Evolutionary conservation across 140 eudicot species (phyloP).

Genomic region (Anethum foeniculum): DNA sequence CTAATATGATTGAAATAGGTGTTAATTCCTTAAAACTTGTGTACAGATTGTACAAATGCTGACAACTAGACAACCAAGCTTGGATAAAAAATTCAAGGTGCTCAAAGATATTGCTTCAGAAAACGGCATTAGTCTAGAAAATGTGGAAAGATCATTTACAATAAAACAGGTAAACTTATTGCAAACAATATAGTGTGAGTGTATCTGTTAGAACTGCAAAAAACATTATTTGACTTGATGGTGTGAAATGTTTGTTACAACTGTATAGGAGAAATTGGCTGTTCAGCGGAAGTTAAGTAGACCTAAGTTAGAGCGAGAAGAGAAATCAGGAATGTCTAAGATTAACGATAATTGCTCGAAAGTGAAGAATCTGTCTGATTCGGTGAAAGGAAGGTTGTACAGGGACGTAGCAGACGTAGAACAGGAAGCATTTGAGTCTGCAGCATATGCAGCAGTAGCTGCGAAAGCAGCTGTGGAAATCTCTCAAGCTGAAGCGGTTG

Average conservation of each 20-base stretch:
- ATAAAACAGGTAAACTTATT: conserved; percentile 23
- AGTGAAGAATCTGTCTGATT: conserved; percentile 30
- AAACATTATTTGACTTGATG: not conserved
- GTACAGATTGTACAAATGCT: conserved; percentile 60
- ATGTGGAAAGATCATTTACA: conserved; percentile 23
- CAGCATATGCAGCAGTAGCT: conserved; percentile 85
- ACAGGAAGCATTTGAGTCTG: conserved; percentile 73
- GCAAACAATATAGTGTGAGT: not conserved
- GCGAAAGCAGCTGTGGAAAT: conserved; percentile 86
- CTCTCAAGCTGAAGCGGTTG: conserved; percentile 36
- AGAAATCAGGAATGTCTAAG: not conserved
- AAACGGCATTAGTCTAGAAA: conserved; percentile 39
- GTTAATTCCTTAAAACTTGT: conserved; percentile 13
- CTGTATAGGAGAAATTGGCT: conserved; percentile 31
- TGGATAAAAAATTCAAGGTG: conserved; percentile 43
- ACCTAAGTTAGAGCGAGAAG: not conserved
- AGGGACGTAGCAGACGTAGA: conserved; percentile 80
- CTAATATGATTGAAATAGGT: not conserved
- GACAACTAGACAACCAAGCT: conserved; percentile 40
- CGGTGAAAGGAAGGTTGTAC: conserved; percentile 38
- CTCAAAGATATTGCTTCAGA: conserved; percentile 51
- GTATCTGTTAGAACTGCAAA: too few species aligned
- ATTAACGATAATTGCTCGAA: conserved; percentile 12
- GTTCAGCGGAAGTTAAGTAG: not conserved
- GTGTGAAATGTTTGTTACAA: not conserved